These are phyloP conservation scores for Diaporthe humulicola DNA, from an alignment of 2,329 filamentous ascomycete species.

Conservation along the genomic window DNA sequence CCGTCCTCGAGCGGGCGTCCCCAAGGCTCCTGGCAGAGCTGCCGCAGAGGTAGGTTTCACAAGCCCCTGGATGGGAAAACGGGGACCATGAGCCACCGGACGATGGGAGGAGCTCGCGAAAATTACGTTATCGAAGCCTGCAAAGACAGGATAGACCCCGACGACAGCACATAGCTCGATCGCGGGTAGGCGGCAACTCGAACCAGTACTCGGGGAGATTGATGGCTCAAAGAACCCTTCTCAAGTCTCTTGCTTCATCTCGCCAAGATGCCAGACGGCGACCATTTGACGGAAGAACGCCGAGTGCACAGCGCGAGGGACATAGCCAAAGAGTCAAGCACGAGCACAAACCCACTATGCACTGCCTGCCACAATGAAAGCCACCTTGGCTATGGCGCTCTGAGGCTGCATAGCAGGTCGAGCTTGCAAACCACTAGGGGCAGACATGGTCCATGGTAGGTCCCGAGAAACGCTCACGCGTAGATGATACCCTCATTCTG, in stretches of 20 bases:
- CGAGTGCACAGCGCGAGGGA: not conserved
- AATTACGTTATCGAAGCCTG: constrained; percentile 9
- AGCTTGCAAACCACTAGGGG: constrained; percentile 20
- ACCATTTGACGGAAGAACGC: constrained; percentile 1
- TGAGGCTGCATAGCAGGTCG: constrained; percentile 14
- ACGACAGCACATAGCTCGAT: not conserved
- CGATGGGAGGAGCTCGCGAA: not conserved
- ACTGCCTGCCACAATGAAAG: not conserved
- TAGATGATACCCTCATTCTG: not conserved
- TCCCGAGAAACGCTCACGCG: not conserved
- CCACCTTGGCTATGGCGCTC: not conserved
- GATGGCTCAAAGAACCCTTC: not conserved
- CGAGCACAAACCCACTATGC: not conserved
- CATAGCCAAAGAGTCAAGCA: not conserved
- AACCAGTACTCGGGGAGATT: not conserved
- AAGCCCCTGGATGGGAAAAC: not conserved
- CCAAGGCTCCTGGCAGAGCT: not conserved
- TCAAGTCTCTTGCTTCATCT: not conserved
- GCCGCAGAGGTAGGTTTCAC: constrained; percentile 15
- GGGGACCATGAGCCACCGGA: not conserved
- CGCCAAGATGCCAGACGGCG: not conserved
- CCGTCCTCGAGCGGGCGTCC: not conserved
- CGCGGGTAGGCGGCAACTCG: not conserved
- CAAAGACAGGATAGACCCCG: not conserved
- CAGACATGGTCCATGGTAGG: constrained; percentile 17